Evolutionary conservation across 305 asterid species (phyloP).

Genomic region (Vinca major): DNA sequence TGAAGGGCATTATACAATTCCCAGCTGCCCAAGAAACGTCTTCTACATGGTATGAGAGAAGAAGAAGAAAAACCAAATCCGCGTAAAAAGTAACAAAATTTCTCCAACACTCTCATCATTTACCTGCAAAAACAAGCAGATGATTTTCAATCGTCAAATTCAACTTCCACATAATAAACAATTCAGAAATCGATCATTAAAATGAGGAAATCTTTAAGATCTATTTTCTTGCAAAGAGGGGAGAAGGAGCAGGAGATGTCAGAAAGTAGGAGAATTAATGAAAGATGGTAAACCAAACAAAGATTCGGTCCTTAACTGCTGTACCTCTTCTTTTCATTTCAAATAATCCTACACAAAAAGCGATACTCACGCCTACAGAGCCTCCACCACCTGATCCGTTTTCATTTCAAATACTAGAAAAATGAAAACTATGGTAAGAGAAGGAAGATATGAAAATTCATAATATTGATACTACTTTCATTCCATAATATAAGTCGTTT

Average conservation of each 20-base stretch:
- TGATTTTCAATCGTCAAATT: neutral
- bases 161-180: conserved; percentile 7
- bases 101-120: no score
- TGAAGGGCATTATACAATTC: no score
- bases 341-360: no score
- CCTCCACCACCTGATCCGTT: no score
- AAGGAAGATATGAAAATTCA: conserved; percentile 10
- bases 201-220: conserved; percentile 25
- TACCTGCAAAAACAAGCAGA: conserved; percentile 5
- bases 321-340: neutral
- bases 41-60: no score
- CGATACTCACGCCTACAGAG: no score
- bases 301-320: conserved; percentile 37
- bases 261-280: conserved; percentile 16
- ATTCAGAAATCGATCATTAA: conserved; percentile 14
- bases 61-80: no score
- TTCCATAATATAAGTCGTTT: no score
- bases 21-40: no score
- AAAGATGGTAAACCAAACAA: conserved; percentile 39
- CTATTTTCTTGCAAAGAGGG: conserved; percentile 3
- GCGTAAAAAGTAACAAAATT: neutral
- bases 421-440: conserved; percentile 3
- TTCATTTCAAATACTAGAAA: neutral
- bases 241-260: conserved; percentile 1
- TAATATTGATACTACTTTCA: neutral